Evolutionary conservation across 352 stramenopile species (phyloP).

Genomic region (Halophytophthora batemanensis): DNA sequence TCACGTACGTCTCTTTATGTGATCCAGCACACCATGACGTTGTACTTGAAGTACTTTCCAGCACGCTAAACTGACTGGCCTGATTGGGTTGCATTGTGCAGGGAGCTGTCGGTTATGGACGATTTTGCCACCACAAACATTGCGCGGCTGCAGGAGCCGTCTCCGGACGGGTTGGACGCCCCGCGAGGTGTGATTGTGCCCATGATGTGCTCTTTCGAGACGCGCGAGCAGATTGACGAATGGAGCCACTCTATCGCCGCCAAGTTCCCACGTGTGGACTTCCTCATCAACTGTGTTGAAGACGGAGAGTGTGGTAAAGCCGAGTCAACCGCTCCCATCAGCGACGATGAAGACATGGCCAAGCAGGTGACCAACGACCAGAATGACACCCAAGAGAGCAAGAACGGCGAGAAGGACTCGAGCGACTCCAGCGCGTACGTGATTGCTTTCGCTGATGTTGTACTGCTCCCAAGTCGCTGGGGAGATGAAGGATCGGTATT

Average conservation of each 20-base stretch:
- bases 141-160: constrained; percentile 41
- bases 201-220: constrained; percentile 46
- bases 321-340: constrained; percentile 1
- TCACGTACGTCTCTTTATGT: constrained; percentile 37
- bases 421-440: no score
- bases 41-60: not conserved
- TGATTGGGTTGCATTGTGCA: constrained; percentile 11
- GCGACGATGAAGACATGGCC: constrained; percentile 2
- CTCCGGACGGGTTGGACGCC: constrained; percentile 24
- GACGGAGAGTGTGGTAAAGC: constrained; percentile 15
- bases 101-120: constrained; percentile 39
- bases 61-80: not conserved
- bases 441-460: no score
- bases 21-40: no score
- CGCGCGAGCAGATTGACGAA: constrained; percentile 45
- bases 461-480: no score
- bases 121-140: constrained; percentile 56
- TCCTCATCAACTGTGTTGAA: constrained; percentile 57
- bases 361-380: not conserved
- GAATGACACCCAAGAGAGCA: no score
- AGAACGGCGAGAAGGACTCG: no score
- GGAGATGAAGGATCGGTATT: no score
- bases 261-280: constrained; percentile 67
- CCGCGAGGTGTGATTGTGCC: constrained; percentile 55
- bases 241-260: constrained; percentile 52